Percentiles rank a stretch among this genome's conserved stretches.
Conservation (phyloP, 306 rosid species). For the Oxytropis ochrocephala region DNA sequence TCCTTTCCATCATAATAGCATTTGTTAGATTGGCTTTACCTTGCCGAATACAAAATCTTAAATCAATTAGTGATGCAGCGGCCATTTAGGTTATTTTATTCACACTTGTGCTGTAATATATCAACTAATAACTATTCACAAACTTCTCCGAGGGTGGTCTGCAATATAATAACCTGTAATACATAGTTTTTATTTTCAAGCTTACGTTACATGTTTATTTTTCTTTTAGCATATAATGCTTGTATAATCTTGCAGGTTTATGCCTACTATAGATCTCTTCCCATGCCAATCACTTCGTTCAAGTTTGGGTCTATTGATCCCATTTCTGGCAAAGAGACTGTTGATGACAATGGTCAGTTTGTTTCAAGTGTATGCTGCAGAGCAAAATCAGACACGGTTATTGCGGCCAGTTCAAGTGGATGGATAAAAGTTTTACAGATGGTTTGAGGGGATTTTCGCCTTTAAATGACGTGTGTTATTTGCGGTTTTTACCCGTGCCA, state of each 20-base stretch:
- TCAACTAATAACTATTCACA: too few relatives aligned
- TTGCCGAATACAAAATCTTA: neutral
- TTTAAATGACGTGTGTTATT: neutral
- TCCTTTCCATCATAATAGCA: neutral
- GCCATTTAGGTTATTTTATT: neutral
- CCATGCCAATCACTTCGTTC: slow-evolving; percentile 72
- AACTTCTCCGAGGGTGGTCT: neutral
- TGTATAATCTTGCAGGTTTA: slow-evolving; percentile 45
- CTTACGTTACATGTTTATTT: neutral
- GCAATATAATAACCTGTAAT: neutral
- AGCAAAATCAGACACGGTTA: slow-evolving; percentile 68
- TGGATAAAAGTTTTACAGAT: slow-evolving; percentile 72
- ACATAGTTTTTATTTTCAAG: neutral
- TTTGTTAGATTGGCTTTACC: neutral
- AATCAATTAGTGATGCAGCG: neutral
- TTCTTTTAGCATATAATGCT: neutral
- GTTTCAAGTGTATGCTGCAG: slow-evolving; percentile 92
- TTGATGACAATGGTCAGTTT: slow-evolving; percentile 68
- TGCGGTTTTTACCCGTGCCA: neutral
- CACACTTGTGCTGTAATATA: neutral
- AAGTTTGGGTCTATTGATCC: slow-evolving; percentile 78
- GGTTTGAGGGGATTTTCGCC: slow-evolving; percentile 35
- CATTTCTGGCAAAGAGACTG: slow-evolving; percentile 71
- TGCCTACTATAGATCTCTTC: slow-evolving; percentile 70
- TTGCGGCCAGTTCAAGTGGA: slow-evolving; percentile 84